A percentile compares a stretch with the other conserved stretches of the same genome.
These are phyloP conservation scores for Polytrichum formosum DNA, from an alignment of 225 moss, liverwort and hornwort species.

Conservation along the genomic window DNA sequence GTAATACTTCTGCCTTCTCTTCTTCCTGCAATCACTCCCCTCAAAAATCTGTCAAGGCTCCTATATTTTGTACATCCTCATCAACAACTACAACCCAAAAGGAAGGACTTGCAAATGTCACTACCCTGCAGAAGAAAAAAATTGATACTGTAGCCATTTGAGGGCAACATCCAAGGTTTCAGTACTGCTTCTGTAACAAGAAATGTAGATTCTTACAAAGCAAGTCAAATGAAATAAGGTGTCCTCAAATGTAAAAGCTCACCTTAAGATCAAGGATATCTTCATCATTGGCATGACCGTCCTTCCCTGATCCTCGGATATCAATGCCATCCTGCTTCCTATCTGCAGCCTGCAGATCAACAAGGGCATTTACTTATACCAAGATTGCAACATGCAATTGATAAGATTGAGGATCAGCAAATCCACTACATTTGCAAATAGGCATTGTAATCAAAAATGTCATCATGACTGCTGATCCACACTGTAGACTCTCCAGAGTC, in stretches of 20 bases:
- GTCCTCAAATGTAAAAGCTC: constrained; percentile 2
- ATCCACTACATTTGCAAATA: no score
- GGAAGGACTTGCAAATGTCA: constrained; percentile 6
- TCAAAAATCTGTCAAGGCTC: no score
- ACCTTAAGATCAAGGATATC: constrained; percentile 64
- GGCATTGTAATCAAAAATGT: no score
- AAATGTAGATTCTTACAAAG: neutral
- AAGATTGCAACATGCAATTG: neutral
- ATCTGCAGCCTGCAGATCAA: constrained; percentile 70
- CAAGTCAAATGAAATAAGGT: no score
- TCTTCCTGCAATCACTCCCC: constrained; percentile 52
- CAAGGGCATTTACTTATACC: constrained; percentile 2
- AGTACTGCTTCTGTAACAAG: constrained; percentile 4
- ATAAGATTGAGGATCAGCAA: no score
- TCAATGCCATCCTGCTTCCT: constrained; percentile 85
- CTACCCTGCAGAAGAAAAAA: no score
- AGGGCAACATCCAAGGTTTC: constrained; percentile 4
- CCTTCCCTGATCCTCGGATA: constrained; percentile 75
- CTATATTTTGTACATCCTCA: no score
- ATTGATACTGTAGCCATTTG: neutral
- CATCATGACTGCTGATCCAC: no score
- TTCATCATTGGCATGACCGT: constrained; percentile 54
- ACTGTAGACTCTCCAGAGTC: no score
- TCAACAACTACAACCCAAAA: no score
- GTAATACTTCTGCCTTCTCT: constrained; percentile 79